Base-by-base conservation (phyloP, 257 asterid genomes). In the Solanum phureja region DNA sequence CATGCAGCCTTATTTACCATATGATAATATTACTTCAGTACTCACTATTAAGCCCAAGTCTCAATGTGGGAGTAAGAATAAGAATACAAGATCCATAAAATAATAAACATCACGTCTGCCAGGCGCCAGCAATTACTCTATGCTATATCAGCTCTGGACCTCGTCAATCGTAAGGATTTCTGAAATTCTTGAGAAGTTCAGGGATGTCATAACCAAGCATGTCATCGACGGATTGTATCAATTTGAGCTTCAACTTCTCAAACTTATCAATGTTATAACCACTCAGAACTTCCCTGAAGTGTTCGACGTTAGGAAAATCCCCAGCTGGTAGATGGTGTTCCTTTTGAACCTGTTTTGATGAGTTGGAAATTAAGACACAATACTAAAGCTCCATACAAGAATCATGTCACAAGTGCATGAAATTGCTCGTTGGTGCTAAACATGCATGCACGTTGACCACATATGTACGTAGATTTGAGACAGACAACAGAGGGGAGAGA, bases 121-220 rank as follows among this genome's bases (percentile, higher is more conserved):
- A 44, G 62, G 8, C 21, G 62, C 62, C 19, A 27, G 85, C 37
- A 81, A 46, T 27, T 31, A 29, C 18, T 27, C 27, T 46, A 46
- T 19, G 11, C 11, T 46, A 16, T 29, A 29, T 46, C 85, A 46
- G 68, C 85, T 29, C 42, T 9, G 85, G 42, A 7, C 68, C 85
- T 81, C 29, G 5, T 81, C 90, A 97, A 49, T 95, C 99, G 37
- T 95, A 95, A 11, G 99, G 99, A 90, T 95, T 97, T 87, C 98
- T 92, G 81, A 97, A 96, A 75, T 93, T 96, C 93, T 97, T 95
- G 88, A 96, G 91, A 42, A 97, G 99, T 2, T 94, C 94, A 4
- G 99, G 99, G 84, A 97, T 96, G 89, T 97, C 99, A 13, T 97
- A 94, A 24, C 98, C 98, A 49, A 97, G 98, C 99, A 97, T 97